Evolutionary conservation across 768 basidiomycete species (phyloP).

Genomic region (Boletus sensibilis): DNA sequence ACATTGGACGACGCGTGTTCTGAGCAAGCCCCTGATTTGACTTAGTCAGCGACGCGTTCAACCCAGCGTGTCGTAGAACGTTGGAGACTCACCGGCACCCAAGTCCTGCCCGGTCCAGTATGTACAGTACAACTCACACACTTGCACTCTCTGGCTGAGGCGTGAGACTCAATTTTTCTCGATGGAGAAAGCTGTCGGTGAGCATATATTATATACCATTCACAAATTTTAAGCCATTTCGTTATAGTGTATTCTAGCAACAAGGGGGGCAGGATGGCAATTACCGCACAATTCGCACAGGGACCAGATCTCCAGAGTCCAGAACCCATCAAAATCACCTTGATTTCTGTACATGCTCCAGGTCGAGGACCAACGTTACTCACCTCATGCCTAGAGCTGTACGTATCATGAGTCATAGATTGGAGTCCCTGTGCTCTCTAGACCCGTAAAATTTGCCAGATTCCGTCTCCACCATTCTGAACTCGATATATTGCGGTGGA

Average conservation of each 20-base stretch:
- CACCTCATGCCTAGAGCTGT: not conserved
- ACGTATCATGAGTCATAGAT: not conserved
- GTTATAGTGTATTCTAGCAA: not conserved
- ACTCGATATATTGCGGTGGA: not conserved
- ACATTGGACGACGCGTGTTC: not conserved
- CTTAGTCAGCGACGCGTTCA: conserved; percentile 16
- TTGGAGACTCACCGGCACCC: not conserved
- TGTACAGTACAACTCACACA: no score
- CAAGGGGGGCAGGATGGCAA: not conserved
- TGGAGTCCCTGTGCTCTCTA: not conserved
- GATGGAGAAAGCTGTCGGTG: not conserved
- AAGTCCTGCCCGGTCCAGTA: not conserved
- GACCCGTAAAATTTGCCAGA: not conserved
- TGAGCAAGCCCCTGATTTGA: conserved; percentile 10
- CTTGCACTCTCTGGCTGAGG: no score
- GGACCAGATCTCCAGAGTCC: no score
- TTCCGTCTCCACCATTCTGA: not conserved
- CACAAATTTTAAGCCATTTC: not conserved
- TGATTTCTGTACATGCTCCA: conserved; percentile 2
- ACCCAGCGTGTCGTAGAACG: not conserved
- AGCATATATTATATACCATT: not conserved
- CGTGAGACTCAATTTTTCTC: not conserved
- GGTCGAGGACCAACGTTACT: not conserved
- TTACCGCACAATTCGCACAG: conserved; percentile 1
- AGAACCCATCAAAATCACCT: not conserved